Evolutionary conservation across 768 basidiomycete genomes (phyloP).

Genomic region (Austroboletus eburneus): DNA sequence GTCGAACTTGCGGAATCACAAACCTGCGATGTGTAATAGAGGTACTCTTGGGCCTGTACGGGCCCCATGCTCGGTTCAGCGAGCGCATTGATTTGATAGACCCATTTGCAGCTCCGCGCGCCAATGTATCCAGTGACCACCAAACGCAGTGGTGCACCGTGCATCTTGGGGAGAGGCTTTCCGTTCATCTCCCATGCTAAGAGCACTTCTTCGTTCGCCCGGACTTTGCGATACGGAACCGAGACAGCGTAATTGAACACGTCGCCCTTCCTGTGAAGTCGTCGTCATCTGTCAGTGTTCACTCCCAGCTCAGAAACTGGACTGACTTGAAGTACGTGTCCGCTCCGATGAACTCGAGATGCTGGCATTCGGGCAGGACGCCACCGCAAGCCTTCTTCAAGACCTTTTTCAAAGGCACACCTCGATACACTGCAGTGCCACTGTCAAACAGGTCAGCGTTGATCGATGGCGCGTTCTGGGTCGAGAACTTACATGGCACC

Average conservation of each 20-base stretch:
- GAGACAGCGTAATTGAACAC: conserved; percentile 46
- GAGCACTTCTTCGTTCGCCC: conserved; percentile 43
- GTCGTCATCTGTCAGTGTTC: background rate
- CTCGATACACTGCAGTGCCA: conserved; percentile 49
- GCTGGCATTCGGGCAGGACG: conserved; percentile 42
- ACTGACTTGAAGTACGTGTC: conserved; percentile 53
- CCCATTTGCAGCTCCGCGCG: conserved; percentile 52
- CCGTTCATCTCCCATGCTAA: conserved; percentile 16
- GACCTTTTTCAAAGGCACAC: conserved; percentile 51
- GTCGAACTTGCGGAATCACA: too few relatives aligned
- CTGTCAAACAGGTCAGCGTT: conserved; percentile 35
- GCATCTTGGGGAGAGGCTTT: conserved; percentile 40
- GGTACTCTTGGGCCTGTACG: conserved; percentile 50
- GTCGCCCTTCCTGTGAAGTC: conserved; percentile 30
- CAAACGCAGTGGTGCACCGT: conserved; percentile 47
- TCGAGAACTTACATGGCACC: conserved; percentile 41
- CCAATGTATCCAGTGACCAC: conserved; percentile 54
- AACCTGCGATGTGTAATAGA: conserved; percentile 51
- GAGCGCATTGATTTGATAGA: conserved; percentile 49
- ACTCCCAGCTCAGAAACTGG: background rate
- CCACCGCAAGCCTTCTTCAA: conserved; percentile 51
- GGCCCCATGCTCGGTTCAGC: conserved; percentile 47
- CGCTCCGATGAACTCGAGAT: conserved; percentile 54
- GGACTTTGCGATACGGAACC: conserved; percentile 47
- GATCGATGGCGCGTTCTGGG: background rate